phyloP scores from a whole-genome alignment of 2,329 filamentous ascomycete species.

The Acrodontium crateriforme region DNA sequence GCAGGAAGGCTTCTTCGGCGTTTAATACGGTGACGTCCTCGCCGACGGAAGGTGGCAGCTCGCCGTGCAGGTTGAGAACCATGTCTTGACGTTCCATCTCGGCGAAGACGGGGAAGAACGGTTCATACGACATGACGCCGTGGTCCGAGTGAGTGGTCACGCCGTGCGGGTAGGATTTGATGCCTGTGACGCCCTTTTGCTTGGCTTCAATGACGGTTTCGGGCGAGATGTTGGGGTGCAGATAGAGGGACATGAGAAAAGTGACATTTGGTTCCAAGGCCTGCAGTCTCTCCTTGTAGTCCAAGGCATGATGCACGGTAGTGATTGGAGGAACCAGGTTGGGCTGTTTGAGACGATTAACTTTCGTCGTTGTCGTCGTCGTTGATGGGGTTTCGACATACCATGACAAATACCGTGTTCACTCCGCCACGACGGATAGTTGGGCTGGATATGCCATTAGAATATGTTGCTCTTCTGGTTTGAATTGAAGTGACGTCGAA shows the following conservation, averaged over 20 bases:
- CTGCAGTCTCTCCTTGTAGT: slow-evolving; percentile 31
- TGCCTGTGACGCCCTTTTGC: slow-evolving; percentile 54
- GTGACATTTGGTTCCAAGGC: slow-evolving; percentile 34
- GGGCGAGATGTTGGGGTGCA: slow-evolving; percentile 35
- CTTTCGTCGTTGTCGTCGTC: not conserved
- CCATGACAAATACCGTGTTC: slow-evolving; percentile 42
- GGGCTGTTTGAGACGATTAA: slow-evolving; percentile 22
- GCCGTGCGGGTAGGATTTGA: slow-evolving; percentile 53
- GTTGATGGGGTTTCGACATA: slow-evolving; percentile 16
- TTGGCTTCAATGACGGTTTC: slow-evolving; percentile 56
- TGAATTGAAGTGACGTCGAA: not conserved
- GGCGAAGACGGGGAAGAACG: slow-evolving; percentile 67
- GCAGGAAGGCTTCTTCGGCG: slow-evolving; percentile 65
- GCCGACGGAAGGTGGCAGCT: slow-evolving; percentile 47
- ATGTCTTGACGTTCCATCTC: slow-evolving; percentile 76
- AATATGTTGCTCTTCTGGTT: not conserved
- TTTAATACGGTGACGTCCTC: slow-evolving; percentile 39
- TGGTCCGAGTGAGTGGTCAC: slow-evolving; percentile 48
- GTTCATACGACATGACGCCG: slow-evolving; percentile 55
- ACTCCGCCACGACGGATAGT: slow-evolving; percentile 38
- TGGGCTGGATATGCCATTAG: slow-evolving; percentile 20
- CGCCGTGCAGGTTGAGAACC: slow-evolving; percentile 88
- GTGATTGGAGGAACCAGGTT: slow-evolving; percentile 39
- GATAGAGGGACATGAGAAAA: slow-evolving; percentile 39
- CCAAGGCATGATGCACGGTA: slow-evolving; percentile 32